These are phyloP conservation scores for Sarcomyxa edulis DNA, from an alignment of 768 basidiomycete species.

Conservation along the genomic window DNA sequence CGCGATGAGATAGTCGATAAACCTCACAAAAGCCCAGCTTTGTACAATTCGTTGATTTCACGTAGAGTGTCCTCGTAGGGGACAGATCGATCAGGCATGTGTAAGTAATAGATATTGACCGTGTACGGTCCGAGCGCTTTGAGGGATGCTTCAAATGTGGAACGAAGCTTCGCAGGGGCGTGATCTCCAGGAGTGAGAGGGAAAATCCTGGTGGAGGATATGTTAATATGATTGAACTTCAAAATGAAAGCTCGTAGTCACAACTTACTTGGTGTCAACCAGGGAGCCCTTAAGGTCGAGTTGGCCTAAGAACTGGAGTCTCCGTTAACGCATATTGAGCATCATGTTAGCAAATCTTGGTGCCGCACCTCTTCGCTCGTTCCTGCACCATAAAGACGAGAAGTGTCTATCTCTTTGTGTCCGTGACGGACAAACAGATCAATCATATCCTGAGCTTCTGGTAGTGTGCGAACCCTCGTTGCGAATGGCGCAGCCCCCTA, in stretches of 20 bases:
- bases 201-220: slow-evolving; percentile 26
- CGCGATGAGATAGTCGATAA: too few species aligned
- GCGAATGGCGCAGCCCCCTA: slow-evolving; percentile 43
- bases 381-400: slow-evolving; percentile 36
- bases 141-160: slow-evolving; percentile 33
- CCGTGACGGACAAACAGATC: slow-evolving; percentile 34
- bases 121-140: slow-evolving; percentile 29
- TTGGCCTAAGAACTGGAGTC: slow-evolving; percentile 28
- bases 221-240: neutral
- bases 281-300: slow-evolving; percentile 30
- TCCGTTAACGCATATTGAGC: too few species aligned
- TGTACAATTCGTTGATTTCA: slow-evolving; percentile 33
- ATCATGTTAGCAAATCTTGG: neutral
- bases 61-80: slow-evolving; percentile 39
- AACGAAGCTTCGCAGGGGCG: slow-evolving; percentile 27
- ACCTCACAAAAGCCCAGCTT: too few species aligned
- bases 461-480: slow-evolving; percentile 34
- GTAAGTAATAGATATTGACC: slow-evolving; percentile 40
- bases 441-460: slow-evolving; percentile 35
- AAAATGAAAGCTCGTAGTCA: slow-evolving; percentile 1
- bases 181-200: slow-evolving; percentile 38
- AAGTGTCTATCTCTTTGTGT: slow-evolving; percentile 38
- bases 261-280: slow-evolving; percentile 38
- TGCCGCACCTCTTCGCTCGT: slow-evolving; percentile 37
- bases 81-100: slow-evolving; percentile 40